Evolutionary conservation across 2,329 filamentous ascomycete species (phyloP), one percentile per base, ranked within the genome.

Genomic region (Colletotrichum tamarilloi): DNA sequence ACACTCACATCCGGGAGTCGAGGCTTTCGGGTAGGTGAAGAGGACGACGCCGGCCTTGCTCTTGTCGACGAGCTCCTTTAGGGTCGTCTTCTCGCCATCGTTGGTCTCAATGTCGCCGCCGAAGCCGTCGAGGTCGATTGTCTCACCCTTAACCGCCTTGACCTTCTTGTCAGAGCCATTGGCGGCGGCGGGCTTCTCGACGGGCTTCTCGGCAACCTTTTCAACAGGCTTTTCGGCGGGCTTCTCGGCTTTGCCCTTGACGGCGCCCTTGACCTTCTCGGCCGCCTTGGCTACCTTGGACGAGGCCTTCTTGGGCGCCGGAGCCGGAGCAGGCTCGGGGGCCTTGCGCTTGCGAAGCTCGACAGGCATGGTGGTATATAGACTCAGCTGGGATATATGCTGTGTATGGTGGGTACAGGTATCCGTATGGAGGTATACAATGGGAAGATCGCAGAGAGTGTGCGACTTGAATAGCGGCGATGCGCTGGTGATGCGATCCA

Each of bases 1-100:
- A n/a, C 68, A 81, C 94, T 90, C 91, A 98, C 96, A 98, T 75
- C 96, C 96, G 49, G 95, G 94, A 26, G 97, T 99, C 32, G 93
- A 97, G 14, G 97, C 97, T 85, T 94, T 97, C 72, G 97, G 97
- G 81, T 98, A 98, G 38, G 95, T 98, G 83, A 99, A 98, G 35
- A 98, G 86, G 42, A 98, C 94, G 56, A 98, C 93, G 30, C 96
- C 97, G 46, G 90, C 88, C 84, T 94, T 92, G 88, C 95, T 97
- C 80, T 93, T 90, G 64, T 95, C 92, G 62, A 98, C 89, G 28
- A 99, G 91, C 77, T 91, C 87, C 85, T 94, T 93, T 72, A 99
- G 86, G 1, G 91, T 95, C 6, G 93, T 95, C 85, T 93, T 94
- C 67, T 88, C 86, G 78, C 95, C 95, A 76, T 97, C 94, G 76